These are phyloP conservation scores for Wallacemonas sp. DNA, from an alignment of 208 protist species.

Conservation along the genomic window DNA sequence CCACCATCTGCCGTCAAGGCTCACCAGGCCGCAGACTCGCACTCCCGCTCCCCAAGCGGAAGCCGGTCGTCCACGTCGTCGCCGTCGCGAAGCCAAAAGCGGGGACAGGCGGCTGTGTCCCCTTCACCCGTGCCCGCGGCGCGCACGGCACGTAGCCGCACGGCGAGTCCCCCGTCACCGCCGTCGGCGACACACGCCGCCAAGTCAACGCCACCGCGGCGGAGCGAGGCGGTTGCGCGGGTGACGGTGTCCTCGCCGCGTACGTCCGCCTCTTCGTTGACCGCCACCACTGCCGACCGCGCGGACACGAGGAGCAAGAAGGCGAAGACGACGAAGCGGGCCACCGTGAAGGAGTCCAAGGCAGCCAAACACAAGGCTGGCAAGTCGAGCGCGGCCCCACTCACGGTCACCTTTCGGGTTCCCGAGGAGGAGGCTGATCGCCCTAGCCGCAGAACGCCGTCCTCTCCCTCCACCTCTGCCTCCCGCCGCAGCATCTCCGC, in stretches of 20 bases:
- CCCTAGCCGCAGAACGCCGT: too few species aligned
- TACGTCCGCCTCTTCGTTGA: background rate
- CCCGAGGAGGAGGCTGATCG: slow-evolving; percentile 6
- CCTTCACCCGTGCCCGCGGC: background rate
- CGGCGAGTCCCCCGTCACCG: background rate
- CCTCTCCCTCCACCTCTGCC: too few species aligned
- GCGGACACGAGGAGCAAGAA: background rate
- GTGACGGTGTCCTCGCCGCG: background rate
- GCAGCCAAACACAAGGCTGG: background rate
- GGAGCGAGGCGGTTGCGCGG: background rate
- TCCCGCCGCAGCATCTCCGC: slow-evolving; percentile 6
- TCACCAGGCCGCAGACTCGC: background rate
- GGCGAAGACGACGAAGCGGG: background rate
- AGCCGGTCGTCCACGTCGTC: too few species aligned
- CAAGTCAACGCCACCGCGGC: background rate
- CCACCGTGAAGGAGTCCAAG: background rate
- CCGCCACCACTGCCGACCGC: background rate
- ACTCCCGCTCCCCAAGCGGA: background rate
- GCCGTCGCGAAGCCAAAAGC: too few species aligned
- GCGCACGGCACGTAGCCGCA: background rate
- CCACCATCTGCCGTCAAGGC: slow-evolving; percentile 19
- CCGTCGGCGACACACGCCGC: too few species aligned
- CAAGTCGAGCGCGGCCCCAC: background rate
- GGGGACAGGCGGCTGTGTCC: too few species aligned
- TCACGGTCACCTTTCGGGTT: slow-evolving; percentile 12